A percentile compares a stretch with the other conserved stretches of the same genome.
Evolutionary conservation across 108 stramenopile species (phyloP).

Genomic region (Pseudonitzschia delicatissima): DNA sequence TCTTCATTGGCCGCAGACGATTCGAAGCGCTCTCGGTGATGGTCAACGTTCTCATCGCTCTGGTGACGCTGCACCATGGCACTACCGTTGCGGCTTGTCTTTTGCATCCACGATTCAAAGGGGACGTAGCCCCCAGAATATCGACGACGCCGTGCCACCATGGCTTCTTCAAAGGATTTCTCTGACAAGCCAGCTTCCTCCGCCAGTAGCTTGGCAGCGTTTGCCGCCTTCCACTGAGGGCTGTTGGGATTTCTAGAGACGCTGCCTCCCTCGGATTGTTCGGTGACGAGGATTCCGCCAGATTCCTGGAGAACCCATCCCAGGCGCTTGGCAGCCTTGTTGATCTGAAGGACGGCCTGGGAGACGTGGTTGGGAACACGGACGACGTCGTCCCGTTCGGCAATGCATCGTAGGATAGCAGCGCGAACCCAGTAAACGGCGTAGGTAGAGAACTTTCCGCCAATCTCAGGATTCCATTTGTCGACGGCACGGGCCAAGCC

Average conservation of each 20-base stretch:
- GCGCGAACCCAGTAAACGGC: slow-evolving; percentile 94
- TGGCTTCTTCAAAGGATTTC: slow-evolving; percentile 35
- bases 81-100: slow-evolving; percentile 13
- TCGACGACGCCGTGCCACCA: slow-evolving; percentile 38
- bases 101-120: slow-evolving; percentile 55
- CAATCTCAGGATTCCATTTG: slow-evolving; percentile 79
- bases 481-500: slow-evolving; percentile 89
- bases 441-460: slow-evolving; percentile 86
- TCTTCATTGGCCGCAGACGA: slow-evolving; percentile 29
- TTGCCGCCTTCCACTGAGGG: slow-evolving; percentile 33
- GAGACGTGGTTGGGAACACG: slow-evolving; percentile 68
- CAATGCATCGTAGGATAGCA: slow-evolving; percentile 78
- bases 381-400: slow-evolving; percentile 75
- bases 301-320: slow-evolving; percentile 46
- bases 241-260: neutral
- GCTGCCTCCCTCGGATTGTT: slow-evolving; percentile 5
- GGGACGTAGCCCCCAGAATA: slow-evolving; percentile 34
- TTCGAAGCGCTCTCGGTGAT: neutral
- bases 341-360: slow-evolving; percentile 49
- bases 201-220: slow-evolving; percentile 35
- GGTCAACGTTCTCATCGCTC: slow-evolving; percentile 18
- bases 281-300: slow-evolving; percentile 7
- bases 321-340: slow-evolving; percentile 54
- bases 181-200: slow-evolving; percentile 47
- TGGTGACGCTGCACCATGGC: neutral